Evolutionary conservation across 495 filamentous ascomycete species (phyloP).

Genomic region (Hyphodiscus hymeniophilus): DNA sequence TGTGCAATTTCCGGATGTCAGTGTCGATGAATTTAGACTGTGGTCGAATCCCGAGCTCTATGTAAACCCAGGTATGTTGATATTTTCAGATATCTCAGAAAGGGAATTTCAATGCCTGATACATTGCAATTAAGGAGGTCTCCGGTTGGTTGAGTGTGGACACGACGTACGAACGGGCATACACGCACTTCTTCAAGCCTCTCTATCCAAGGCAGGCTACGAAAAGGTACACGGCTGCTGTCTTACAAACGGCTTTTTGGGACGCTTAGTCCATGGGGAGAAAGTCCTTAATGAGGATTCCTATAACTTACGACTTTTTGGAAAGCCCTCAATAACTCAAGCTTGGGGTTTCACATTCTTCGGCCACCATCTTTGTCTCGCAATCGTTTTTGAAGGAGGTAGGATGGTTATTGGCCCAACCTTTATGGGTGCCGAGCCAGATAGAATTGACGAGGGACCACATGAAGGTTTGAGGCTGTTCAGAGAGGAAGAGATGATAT

Average conservation of each 20-base stretch:
- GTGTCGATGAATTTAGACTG: constrained; percentile 20
- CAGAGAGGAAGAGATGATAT: constrained; percentile 53
- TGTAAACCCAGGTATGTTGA: constrained; percentile 22
- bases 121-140: constrained; percentile 1
- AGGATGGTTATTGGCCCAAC: constrained; percentile 60
- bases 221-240: constrained; percentile 59
- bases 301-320: constrained; percentile 57
- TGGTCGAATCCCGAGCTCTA: constrained; percentile 26
- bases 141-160: constrained; percentile 21
- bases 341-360: constrained; percentile 72
- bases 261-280: constrained; percentile 52
- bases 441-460: constrained; percentile 58
- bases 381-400: constrained; percentile 50
- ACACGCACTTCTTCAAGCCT: constrained; percentile 27
- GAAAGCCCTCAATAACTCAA: constrained; percentile 33
- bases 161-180: constrained; percentile 13
- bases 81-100: too few species aligned
- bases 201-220: constrained; percentile 62
- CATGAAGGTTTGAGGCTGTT: constrained; percentile 54
- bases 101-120: too few species aligned
- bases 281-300: constrained; percentile 62
- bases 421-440: constrained; percentile 73
- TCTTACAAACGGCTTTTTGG: constrained; percentile 73
- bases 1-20: constrained; percentile 17
- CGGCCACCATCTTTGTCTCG: constrained; percentile 68